A percentile compares a stretch with the other conserved stretches of the same genome.
These are phyloP conservation scores for Fusarium oligoseptatum DNA, from an alignment of 2,329 filamentous ascomycete species.

Conservation along the genomic window DNA sequence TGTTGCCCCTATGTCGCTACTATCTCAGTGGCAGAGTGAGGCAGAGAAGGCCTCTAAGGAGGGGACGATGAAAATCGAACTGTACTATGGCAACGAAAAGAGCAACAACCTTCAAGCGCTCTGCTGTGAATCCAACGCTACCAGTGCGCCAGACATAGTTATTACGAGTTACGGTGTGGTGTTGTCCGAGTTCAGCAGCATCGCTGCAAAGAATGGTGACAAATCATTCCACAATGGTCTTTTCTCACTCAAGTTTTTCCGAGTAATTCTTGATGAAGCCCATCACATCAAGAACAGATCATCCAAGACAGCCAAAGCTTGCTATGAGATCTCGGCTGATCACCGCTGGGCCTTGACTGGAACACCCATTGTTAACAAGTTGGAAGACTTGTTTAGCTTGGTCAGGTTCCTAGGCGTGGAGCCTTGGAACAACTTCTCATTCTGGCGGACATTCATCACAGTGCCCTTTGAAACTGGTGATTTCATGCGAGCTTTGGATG, in stretches of 20 bases:
- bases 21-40: slow-evolving; percentile 98
- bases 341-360: slow-evolving; percentile 96
- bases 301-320: slow-evolving; percentile 95
- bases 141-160: slow-evolving; percentile 86
- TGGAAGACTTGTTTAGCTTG: slow-evolving; percentile 94
- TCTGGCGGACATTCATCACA: slow-evolving; percentile 99
- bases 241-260: slow-evolving; percentile 94
- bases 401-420: slow-evolving; percentile 94
- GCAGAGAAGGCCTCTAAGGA: slow-evolving; percentile 89
- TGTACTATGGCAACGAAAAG: slow-evolving; percentile 95
- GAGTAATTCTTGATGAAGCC: slow-evolving; percentile 94
- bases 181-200: slow-evolving; percentile 84
- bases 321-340: slow-evolving; percentile 86
- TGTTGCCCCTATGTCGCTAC: slow-evolving; percentile 94
- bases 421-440: slow-evolving; percentile 98
- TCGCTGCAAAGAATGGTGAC: slow-evolving; percentile 76
- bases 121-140: slow-evolving; percentile 80
- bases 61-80: slow-evolving; percentile 83
- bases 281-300: slow-evolving; percentile 92
- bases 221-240: slow-evolving; percentile 77
- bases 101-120: slow-evolving; percentile 80
- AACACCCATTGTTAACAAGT: slow-evolving; percentile 94
- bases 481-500: slow-evolving; percentile 91
- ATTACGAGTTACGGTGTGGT: slow-evolving; percentile 96
- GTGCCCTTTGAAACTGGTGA: slow-evolving; percentile 97